A percentile compares a stretch with the other conserved stretches of the same genome.
Evolutionary conservation across 1,284 basidiomycete species (phyloP).

Genomic region (Ganoderma sp.): DNA sequence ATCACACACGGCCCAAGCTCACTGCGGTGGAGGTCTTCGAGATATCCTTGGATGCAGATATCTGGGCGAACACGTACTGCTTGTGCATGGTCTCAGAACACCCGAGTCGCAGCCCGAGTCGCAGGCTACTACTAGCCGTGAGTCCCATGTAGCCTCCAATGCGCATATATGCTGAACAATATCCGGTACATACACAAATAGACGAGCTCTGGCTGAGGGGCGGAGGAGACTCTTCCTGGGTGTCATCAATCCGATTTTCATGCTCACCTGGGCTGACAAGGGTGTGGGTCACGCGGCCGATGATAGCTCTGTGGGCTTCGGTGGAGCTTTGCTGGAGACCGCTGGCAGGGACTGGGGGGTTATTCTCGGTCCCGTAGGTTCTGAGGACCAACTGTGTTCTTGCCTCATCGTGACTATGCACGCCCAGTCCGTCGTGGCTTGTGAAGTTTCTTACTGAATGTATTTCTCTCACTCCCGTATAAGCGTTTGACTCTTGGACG

Average conservation of each 20-base stretch:
- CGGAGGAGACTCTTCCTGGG: constrained; percentile 55
- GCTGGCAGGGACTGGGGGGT: background rate
- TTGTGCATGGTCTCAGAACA: constrained; percentile 88
- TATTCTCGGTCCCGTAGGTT: too few species aligned
- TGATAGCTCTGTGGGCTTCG: constrained; percentile 31
- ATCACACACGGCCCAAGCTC: constrained; percentile 81
- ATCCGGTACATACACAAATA: constrained; percentile 46
- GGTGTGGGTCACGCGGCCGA: constrained; percentile 53
- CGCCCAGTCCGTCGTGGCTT: too few species aligned
- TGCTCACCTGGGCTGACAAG: constrained; percentile 46
- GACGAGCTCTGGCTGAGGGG: constrained; percentile 51
- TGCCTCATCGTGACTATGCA: too few species aligned
- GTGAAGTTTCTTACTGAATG: too few species aligned
- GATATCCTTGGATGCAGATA: constrained; percentile 83
- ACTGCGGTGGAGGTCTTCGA: constrained; percentile 85
- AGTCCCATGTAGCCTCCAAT: constrained; percentile 31
- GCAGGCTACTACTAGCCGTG: constrained; percentile 54
- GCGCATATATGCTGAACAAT: constrained; percentile 7
- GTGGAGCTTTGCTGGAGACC: constrained; percentile 26
- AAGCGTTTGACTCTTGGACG: too few species aligned
- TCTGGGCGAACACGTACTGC: constrained; percentile 89
- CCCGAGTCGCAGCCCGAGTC: constrained; percentile 67
- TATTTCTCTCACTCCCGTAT: too few species aligned
- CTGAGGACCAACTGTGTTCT: too few species aligned
- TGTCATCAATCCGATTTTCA: constrained; percentile 58